phyloP scores from a whole-genome alignment of 2,329 filamentous ascomycete species.

The Trichoderma pleuroti region DNA sequence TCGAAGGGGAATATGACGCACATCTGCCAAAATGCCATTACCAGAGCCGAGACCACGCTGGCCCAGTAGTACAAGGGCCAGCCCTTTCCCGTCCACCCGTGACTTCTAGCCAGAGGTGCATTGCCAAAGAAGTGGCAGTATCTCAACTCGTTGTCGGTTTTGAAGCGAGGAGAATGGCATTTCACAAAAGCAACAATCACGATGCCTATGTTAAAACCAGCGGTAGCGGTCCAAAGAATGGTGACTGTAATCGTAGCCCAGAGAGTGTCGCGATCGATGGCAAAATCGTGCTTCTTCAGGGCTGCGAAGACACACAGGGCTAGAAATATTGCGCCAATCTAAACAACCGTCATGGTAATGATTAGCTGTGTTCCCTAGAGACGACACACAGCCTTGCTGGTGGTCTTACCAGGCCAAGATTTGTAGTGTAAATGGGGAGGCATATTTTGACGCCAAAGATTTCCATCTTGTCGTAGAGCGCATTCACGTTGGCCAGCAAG shows the following conservation, averaged over 20 bases:
- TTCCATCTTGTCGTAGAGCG: slow-evolving; percentile 12
- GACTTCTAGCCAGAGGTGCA: neutral
- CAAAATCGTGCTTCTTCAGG: neutral
- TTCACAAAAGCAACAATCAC: neutral
- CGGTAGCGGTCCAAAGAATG: neutral
- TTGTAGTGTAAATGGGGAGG: neutral
- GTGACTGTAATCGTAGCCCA: neutral
- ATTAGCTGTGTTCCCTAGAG: neutral
- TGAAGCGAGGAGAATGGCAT: neutral
- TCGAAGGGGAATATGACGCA: neutral
- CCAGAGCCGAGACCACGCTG: neutral
- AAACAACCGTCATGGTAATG: neutral
- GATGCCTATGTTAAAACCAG: neutral
- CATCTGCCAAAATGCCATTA: neutral
- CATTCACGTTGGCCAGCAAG: slow-evolving; percentile 17
- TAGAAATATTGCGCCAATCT: neutral
- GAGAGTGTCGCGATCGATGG: neutral
- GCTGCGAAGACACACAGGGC: neutral
- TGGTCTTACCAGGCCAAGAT: neutral
- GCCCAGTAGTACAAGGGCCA: neutral
- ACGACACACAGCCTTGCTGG: neutral
- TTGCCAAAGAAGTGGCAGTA: slow-evolving; percentile 14
- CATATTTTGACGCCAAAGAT: slow-evolving; percentile 12
- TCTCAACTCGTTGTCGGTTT: neutral
- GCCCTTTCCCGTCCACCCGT: neutral